Percentiles rank a stretch among this genome's conserved stretches.
Conservation (phyloP, 352 stramenopile species). For the Globisporangium carolinianum region DNA sequence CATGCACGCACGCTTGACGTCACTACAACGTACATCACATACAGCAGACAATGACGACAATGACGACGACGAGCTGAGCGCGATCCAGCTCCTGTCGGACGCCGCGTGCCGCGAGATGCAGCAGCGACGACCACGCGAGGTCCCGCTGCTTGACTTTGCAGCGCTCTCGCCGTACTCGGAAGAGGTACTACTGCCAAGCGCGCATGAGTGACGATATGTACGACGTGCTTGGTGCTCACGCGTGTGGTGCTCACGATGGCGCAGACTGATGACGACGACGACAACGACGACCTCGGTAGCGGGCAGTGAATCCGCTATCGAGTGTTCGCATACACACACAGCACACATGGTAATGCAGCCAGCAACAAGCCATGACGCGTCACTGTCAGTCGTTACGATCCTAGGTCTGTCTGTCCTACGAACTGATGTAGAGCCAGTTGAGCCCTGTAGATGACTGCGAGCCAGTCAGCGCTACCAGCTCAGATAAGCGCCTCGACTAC, state of each 20-base stretch:
- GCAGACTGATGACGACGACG: conserved; percentile 19
- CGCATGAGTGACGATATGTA: too few relatives aligned
- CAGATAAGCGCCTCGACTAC: too few relatives aligned
- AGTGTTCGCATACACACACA: background rate
- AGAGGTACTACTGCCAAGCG: conserved; percentile 18
- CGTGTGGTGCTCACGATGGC: background rate
- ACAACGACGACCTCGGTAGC: conserved; percentile 24
- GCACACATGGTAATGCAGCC: too few relatives aligned
- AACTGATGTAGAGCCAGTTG: too few relatives aligned
- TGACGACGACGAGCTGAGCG: conserved; percentile 17
- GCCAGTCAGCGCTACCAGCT: background rate
- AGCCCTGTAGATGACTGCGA: too few relatives aligned
- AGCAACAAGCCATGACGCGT: too few relatives aligned
- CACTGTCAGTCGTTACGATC: background rate
- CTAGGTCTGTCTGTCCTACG: background rate
- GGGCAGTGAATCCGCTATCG: conserved; percentile 6
- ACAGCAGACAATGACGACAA: background rate
- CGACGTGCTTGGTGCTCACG: background rate
- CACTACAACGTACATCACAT: background rate
- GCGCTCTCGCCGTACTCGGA: conserved; percentile 46
- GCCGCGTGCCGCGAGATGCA: conserved; percentile 5
- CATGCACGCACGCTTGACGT: too few relatives aligned
- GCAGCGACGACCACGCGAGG: conserved; percentile 16
- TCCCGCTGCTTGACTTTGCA: conserved; percentile 47
- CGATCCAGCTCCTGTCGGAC: conserved; percentile 20